Base-by-base conservation (phyloP, 352 stramenopile genomes). In the Albugo candida region DNA sequence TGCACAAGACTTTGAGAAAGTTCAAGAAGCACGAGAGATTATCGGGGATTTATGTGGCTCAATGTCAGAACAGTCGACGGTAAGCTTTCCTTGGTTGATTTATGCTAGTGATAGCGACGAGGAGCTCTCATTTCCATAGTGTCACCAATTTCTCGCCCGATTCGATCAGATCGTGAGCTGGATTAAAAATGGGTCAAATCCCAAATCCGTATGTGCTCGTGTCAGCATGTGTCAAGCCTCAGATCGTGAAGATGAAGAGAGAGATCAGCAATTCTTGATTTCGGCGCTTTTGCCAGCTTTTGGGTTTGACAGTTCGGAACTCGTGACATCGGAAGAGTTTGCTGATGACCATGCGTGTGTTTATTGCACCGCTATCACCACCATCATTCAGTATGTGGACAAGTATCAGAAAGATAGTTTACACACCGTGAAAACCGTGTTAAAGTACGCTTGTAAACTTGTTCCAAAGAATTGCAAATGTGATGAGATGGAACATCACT, bases 101-200 rank as follows among this genome's bases (percentile, higher is more conserved):
- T 8, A 3, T 43, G 38, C 36, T 41, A 14, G 36, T 41, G 14
- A 41, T 24, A 19, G 17, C 17, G 8, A 8, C 17, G 17, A 43
- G 3, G 8, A 43, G 8, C 20, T 43, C 8, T 43, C 20, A 8
- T 43, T 19, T 8, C 20, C 8, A 8, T 43, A 57, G 27, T 91
- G 77, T 63, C 76, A 85, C 58, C 59, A 57, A 39, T 81, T 91
- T 53, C 40, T 85, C 10, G 76, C 83, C 38, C 65, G 67, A 45
- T 87, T 66, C 41, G 74, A 91, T 48, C 57, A 73, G 18, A 76
- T 91, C 44, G 74, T 91, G 5, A 54, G 71, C 24, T 87, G 74
- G 77, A 53, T 91, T 10, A 79, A 69, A 48, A 57, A 84, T 24
- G 77, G 67, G 31, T 85, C 70, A 1, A 63, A 75, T 11, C 70